Evolutionary conservation across 2,329 filamentous ascomycete genomes (phyloP).

Genomic region (Aciculosporium take): DNA sequence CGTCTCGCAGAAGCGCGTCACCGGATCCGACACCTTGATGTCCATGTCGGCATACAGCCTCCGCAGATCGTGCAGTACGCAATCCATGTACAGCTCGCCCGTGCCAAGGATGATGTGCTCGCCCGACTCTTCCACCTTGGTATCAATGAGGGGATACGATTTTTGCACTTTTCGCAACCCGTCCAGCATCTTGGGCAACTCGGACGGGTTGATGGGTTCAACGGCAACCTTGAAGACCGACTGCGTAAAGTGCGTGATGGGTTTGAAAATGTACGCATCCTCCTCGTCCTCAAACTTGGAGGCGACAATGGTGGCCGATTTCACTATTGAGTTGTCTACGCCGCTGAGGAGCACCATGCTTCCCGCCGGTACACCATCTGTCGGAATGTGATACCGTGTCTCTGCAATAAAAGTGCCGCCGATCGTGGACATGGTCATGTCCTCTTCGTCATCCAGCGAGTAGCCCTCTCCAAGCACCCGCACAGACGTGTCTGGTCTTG

Average conservation of each 20-base stretch:
- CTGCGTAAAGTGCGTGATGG: slow-evolving; percentile 87
- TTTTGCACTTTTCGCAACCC: slow-evolving; percentile 95
- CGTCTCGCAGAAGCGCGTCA: slow-evolving; percentile 94
- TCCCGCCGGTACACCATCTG: slow-evolving; percentile 82
- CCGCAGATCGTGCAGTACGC: slow-evolving; percentile 86
- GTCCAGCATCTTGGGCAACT: slow-evolving; percentile 97
- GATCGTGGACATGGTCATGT: slow-evolving; percentile 81
- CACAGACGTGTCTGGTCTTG: slow-evolving; percentile 65
- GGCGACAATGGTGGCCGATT: slow-evolving; percentile 82
- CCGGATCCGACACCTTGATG: slow-evolving; percentile 94
- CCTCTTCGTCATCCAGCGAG: slow-evolving; percentile 92
- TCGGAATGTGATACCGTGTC: slow-evolving; percentile 82
- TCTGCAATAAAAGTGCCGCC: slow-evolving; percentile 81
- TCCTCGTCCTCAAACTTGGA: slow-evolving; percentile 71
- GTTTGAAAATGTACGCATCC: slow-evolving; percentile 89
- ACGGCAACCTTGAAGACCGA: slow-evolving; percentile 97
- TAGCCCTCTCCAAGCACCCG: slow-evolving; percentile 91
- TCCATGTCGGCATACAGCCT: slow-evolving; percentile 97
- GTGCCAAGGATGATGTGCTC: slow-evolving; percentile 93
- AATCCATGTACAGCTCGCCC: slow-evolving; percentile 99
- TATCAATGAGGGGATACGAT: slow-evolving; percentile 87
- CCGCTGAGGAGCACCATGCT: slow-evolving; percentile 87
- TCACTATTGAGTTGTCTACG: slow-evolving; percentile 95
- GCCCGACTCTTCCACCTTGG: slow-evolving; percentile 94
- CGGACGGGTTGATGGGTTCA: slow-evolving; percentile 94